Base-by-base conservation (phyloP, 2,329 filamentous ascomycete genomes). In the Leptographium radiaticola region DNA sequence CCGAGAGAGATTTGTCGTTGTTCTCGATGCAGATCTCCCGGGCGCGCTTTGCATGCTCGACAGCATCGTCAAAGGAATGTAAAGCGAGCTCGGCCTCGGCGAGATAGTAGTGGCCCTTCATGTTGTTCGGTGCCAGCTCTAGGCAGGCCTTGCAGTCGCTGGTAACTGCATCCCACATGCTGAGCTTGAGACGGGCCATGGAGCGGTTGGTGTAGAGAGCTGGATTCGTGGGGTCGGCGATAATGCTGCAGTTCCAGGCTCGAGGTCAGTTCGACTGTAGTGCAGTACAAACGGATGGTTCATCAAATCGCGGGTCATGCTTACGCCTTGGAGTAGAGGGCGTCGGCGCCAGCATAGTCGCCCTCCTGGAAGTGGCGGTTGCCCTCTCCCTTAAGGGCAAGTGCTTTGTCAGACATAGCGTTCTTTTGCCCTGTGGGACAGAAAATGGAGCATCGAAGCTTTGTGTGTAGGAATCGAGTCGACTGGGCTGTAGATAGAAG, bases 201-300 rank as follows among this genome's bases (percentile, higher is more conserved):
- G 89, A 87, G 53, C 90, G 87, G 70, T 96, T 97, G 42, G 89
- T 91, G 70, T 89, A 96, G 51, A 95, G 77, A 34, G 85, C 75
- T 1, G 86, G 80, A 65, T 95, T 93, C 53, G 74, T 77, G 5
- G 86, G 77, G 68, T 95, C 87, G 64, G 83, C 81, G 62, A 86
- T 81, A 61, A 95, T 89, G 43, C 84, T 88, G 60, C 31, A 4
- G 25, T 30, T n/a, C 12, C 16, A 42, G 2, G 10, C 16, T 12
- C 5, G 30, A 36, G 1, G 36, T 50, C n/a, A 50, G 36, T 20
- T 18, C 10, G 12, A 4, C 12, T 6, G 12, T 13, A 2, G 10
- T 9, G 3, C 9, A 49, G 12, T 13, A 25, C 43, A 16, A 4
- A 12, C 12, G n/a, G 13, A 12, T 16, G 11, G 4, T 20, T 49